Conservation (phyloP, 106 monocot genomes). For the Dendrobium huoshanense region DNA sequence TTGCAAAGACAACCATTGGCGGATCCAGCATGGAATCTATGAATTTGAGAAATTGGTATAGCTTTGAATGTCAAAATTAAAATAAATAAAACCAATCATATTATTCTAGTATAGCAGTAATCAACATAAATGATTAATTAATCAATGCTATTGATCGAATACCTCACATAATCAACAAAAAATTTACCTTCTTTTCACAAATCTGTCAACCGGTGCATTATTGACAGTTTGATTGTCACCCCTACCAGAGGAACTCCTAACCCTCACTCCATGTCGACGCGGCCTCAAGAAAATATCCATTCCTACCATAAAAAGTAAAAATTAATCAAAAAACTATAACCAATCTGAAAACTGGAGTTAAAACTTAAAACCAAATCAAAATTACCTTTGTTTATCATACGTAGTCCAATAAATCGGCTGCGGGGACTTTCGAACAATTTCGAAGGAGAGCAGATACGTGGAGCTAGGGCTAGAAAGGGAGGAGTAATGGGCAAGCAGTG, state of each 20-base stretch:
- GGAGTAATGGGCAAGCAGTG: constrained; percentile 9
- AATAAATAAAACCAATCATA: not conserved
- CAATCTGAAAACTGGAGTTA: not conserved
- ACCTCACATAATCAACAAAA: too few relatives aligned
- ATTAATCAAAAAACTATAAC: not conserved
- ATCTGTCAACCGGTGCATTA: constrained; percentile 12
- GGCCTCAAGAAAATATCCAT: not conserved
- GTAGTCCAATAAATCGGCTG: not conserved
- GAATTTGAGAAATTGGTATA: not conserved
- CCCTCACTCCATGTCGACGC: constrained; percentile 4
- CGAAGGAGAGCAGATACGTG: constrained; percentile 3
- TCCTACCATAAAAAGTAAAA: not conserved
- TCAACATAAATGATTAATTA: not conserved
- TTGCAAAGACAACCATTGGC: too few relatives aligned
- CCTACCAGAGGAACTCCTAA: not conserved
- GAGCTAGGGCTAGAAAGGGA: constrained; percentile 14
- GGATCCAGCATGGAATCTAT: too few relatives aligned
- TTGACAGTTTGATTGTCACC: constrained; percentile 14
- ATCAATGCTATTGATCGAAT: not conserved
- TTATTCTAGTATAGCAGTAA: not conserved
- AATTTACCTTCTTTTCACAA: constrained; percentile 39
- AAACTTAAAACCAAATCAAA: not conserved
- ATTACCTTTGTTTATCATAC: not conserved
- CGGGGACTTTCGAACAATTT: not conserved
- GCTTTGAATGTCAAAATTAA: not conserved